These are phyloP conservation scores for Ophiostoma ips DNA, from an alignment of 2,329 filamentous ascomycete genomes.

Conservation along the genomic window DNA sequence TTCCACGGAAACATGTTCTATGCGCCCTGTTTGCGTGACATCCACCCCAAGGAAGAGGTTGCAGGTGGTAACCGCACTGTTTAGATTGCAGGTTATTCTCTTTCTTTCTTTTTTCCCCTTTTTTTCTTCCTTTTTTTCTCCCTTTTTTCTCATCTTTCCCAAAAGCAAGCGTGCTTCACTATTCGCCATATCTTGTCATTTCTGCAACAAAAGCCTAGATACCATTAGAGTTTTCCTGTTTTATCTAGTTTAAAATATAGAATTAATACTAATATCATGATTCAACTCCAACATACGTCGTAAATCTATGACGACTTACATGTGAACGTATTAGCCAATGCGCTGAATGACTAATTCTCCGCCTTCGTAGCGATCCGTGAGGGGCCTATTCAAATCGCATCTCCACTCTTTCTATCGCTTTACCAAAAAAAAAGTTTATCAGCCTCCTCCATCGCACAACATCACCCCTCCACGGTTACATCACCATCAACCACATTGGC, in stretches of 20 bases:
- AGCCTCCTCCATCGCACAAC: neutral
- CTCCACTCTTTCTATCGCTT: neutral
- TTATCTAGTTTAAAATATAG: neutral
- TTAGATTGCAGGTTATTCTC: neutral
- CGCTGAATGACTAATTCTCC: neutral
- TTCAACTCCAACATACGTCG: neutral
- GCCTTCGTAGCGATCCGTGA: constrained; percentile 2
- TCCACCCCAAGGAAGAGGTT: constrained; percentile 11
- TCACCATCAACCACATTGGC: neutral
- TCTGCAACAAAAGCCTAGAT: neutral
- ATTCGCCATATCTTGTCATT: neutral
- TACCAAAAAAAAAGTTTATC: constrained; percentile 1
- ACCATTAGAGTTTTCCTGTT: neutral
- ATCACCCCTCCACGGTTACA: neutral
- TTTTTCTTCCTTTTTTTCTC: neutral
- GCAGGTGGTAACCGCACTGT: constrained; percentile 8
- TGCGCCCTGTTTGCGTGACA: constrained; percentile 27
- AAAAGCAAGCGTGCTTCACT: too few relatives aligned
- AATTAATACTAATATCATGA: neutral
- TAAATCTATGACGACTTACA: neutral
- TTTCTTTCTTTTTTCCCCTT: neutral
- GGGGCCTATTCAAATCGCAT: constrained; percentile 3
- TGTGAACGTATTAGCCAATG: neutral
- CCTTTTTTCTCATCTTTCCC: neutral
- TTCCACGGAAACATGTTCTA: constrained; percentile 30